A percentile compares a stretch with the other conserved stretches of the same genome.
Conservation (phyloP, 345 rosid species). For the Sonneratia alba region DNA sequence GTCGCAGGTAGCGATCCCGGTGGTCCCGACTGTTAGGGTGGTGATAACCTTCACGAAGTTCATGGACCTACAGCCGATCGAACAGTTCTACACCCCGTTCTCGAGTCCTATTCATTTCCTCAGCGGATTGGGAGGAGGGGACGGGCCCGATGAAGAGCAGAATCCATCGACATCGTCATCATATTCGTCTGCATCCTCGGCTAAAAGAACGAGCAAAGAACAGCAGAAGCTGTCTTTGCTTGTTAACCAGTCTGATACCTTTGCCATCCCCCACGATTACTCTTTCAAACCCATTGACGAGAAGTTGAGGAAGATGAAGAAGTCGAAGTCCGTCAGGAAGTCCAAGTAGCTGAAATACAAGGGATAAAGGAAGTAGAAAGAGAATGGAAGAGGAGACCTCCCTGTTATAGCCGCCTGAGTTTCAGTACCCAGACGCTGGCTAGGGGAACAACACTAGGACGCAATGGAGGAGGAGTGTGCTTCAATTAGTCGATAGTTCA, state of each 20-base stretch:
- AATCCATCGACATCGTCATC: conserved; percentile 29
- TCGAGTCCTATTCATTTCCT: conserved; percentile 63
- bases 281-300: conserved; percentile 43
- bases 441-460: neutral
- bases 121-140: conserved; percentile 12
- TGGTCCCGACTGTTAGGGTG: conserved; percentile 91
- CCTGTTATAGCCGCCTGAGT: neutral
- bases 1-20: conserved; percentile 90
- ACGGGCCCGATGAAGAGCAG: conserved; percentile 27
- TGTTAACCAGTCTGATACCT: conserved; percentile 45
- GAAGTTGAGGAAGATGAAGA: conserved; percentile 47
- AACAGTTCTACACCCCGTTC: conserved; percentile 81
- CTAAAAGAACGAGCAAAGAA: conserved; percentile 42
- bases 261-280: conserved; percentile 78
- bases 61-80: conserved; percentile 64
- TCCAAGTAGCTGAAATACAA: conserved; percentile 25
- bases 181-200: conserved; percentile 17
- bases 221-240: conserved; percentile 19
- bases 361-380: neutral
- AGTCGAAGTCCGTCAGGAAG: conserved; percentile 47
- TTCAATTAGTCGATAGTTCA: neutral
- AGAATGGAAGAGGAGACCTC: neutral
- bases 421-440: neutral
- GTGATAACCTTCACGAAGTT: conserved; percentile 93
- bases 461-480: neutral